Conservation (phyloP, 2,329 filamentous ascomycete species). For the Emericellopsis atlantica region DNA sequence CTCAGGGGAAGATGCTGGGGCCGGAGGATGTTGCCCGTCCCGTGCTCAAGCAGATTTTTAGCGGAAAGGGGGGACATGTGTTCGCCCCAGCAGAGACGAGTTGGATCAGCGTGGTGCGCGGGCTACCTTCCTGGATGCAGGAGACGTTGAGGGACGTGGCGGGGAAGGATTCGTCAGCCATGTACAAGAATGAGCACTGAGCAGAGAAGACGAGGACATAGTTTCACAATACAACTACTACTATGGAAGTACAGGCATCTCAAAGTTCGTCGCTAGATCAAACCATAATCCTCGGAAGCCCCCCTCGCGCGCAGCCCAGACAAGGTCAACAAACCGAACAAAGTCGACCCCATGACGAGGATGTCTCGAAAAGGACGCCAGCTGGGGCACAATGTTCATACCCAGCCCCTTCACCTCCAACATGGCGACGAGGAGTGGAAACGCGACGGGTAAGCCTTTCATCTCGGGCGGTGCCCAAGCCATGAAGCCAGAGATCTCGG, state of each 20-base stretch:
- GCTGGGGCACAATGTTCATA: not conserved
- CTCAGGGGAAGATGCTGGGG: conserved; percentile 10
- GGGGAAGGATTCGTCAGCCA: not conserved
- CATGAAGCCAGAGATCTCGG: conserved; percentile 2
- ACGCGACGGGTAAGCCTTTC: conserved; percentile 4
- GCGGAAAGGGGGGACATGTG: conserved; percentile 25
- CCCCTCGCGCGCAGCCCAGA: conserved; percentile 3
- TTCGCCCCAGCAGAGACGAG: conserved; percentile 18
- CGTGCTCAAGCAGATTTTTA: conserved; percentile 27
- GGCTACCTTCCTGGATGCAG: conserved; percentile 18
- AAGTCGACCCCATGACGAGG: not conserved
- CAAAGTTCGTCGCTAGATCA: conserved; percentile 1
- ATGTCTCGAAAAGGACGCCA: conserved; percentile 3
- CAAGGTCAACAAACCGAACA: conserved; percentile 1
- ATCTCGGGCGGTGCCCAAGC: conserved; percentile 1
- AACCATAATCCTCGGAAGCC: conserved; percentile 6
- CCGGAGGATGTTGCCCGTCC: conserved; percentile 20
- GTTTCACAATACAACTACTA: not conserved
- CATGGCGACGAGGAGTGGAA: conserved; percentile 6
- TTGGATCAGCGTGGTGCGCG: conserved; percentile 15
- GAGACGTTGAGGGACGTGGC: conserved; percentile 3
- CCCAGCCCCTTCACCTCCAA: conserved; percentile 4
- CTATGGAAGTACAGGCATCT: conserved; percentile 1
- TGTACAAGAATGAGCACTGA: not conserved
- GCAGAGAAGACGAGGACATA: too few species aligned